Conservation (phyloP, 2,329 filamentous ascomycete species). For the Calonectria pauciramosa region DNA sequence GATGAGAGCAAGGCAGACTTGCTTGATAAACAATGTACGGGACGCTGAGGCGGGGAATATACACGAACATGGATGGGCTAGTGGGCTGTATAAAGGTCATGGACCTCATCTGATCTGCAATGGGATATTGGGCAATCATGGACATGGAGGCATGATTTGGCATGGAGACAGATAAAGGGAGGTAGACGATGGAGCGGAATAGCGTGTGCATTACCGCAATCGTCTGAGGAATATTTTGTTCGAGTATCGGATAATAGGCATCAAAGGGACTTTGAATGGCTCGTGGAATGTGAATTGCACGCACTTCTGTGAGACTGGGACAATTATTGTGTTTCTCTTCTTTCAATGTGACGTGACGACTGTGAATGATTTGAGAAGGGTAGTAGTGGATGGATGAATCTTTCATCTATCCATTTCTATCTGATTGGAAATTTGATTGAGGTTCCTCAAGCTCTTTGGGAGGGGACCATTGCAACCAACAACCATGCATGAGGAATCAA, state of each 20-base stretch:
- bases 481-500: neutral
- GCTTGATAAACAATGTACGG: slow-evolving; percentile 8
- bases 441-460: neutral
- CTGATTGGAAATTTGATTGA: neutral
- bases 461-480: neutral
- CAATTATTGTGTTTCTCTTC: neutral
- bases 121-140: slow-evolving; percentile 8
- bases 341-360: neutral
- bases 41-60: neutral
- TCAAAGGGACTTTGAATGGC: slow-evolving; percentile 20
- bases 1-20: neutral
- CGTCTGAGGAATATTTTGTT: slow-evolving; percentile 39
- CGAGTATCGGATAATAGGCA: slow-evolving; percentile 43
- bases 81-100: neutral
- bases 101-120: slow-evolving; percentile 6
- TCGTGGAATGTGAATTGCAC: slow-evolving; percentile 28
- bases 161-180: slow-evolving; percentile 23
- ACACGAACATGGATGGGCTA: neutral
- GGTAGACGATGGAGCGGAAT: slow-evolving; percentile 24
- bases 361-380: neutral
- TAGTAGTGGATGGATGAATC: neutral
- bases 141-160: slow-evolving; percentile 18
- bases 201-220: slow-evolving; percentile 35
- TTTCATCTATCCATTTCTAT: neutral
- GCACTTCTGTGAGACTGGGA: slow-evolving; percentile 7